A percentile compares a stretch with the other conserved stretches of the same genome.
These are phyloP conservation scores for Ascochyta rabiei DNA, from an alignment of 2,329 filamentous ascomycete genomes.

Conservation along the genomic window DNA sequence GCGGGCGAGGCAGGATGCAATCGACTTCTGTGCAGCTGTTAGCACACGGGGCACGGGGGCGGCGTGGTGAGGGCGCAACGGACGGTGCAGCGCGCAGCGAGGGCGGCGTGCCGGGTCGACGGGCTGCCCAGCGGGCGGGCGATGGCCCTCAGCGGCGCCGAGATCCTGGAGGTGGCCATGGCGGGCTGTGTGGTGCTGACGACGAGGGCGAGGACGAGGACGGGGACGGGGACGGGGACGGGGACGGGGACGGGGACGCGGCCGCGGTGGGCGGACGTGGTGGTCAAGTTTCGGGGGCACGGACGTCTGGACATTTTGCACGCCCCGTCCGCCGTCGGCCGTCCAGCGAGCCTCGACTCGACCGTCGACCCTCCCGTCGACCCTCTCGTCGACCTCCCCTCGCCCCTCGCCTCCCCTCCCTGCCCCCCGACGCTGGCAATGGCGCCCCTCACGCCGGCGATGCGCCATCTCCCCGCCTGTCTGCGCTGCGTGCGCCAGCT, in stretches of 20 bases:
- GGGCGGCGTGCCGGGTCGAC: constrained; percentile 37
- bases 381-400: too few species aligned
- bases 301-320: background rate
- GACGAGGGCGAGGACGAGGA: too few species aligned
- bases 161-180: constrained; percentile 51
- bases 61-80: constrained; percentile 48
- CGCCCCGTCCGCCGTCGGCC: constrained; percentile 16
- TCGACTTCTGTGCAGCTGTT: constrained; percentile 33
- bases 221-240: too few species aligned
- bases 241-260: too few species aligned
- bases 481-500: constrained; percentile 42
- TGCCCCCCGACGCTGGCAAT: constrained; percentile 27
- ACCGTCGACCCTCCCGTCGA: too few species aligned
- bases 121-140: constrained; percentile 38
- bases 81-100: constrained; percentile 57
- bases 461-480: constrained; percentile 43
- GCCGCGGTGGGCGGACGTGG: constrained; percentile 18
- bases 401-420: too few species aligned
- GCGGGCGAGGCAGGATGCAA: constrained; percentile 32
- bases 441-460: constrained; percentile 43
- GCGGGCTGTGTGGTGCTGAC: constrained; percentile 30
- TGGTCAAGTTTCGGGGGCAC: constrained; percentile 1
- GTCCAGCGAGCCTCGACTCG: too few species aligned
- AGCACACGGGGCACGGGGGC: constrained; percentile 38
- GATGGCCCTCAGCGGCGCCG: constrained; percentile 46